Base-by-base conservation (phyloP, 1,284 basidiomycete species). In the Cryptococcus sp. region DNA sequence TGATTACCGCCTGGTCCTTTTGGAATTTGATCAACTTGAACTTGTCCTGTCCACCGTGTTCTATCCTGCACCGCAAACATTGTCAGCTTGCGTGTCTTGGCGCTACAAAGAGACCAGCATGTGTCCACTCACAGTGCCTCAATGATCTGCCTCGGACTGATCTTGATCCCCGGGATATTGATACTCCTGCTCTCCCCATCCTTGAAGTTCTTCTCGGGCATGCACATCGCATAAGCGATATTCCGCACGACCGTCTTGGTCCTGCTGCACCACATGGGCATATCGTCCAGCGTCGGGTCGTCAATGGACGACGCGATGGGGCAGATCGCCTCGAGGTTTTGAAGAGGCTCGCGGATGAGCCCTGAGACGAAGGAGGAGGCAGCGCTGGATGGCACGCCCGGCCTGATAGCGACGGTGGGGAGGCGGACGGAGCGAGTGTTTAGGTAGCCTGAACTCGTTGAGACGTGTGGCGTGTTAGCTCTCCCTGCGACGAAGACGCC, bases 321-420 rank as follows among this genome's bases (percentile, higher is more conserved):
- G 66, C 82, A 84, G 47, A 80, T 68, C 11, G 82, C 71, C 47
- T 76, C 70, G 21, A 80, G 55, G 37, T 83, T 83, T 60, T 83
- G 80, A 4, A 87, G 78, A 0, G 85, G 85, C 70, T 86, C 85
- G 20, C 85, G 81, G 56, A 86, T 82, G 62, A 87, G 81, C 24
- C 82, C 84, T 74, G 71, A 85, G 61, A 86, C 80, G 75, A 85
- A 86, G 9, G 82, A 79, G 16, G 84, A 85, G 2, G 84, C 82
- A 0, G 85, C 85, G 8, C 79, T 78, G 5, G 83, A 79, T 0
- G 85, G 84, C 18, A 72, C 76, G 35, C 76, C 84, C 2, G 84
- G 79, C 43, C 84, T 81, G 46, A 86, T 82, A 42, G 81, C 80
- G 46, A 87, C 82, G 4, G 84, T 85, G 0, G 85, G 85, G 3